Base-by-base conservation (phyloP, 805 yeast genomes). In the Cyberlindnera suaveolens region DNA sequence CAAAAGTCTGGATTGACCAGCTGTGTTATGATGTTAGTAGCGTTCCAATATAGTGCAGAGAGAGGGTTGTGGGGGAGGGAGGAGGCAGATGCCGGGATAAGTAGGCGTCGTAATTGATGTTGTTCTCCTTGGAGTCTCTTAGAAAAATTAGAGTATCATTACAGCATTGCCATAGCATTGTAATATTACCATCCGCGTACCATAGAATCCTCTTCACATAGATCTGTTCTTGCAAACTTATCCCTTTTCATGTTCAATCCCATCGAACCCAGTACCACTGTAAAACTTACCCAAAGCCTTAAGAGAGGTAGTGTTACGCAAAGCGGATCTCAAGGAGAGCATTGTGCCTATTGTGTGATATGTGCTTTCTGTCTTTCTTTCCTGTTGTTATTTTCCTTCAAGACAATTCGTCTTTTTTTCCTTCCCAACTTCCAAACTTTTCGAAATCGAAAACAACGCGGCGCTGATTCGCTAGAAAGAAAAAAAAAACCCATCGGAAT, bases 271-370 rank as follows among this genome's bases (percentile, higher is more conserved):
- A 3, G 14, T 13, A 11, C 16, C 11, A 6, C 19, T 18, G 16
- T 31, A 27, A 31, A 10, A 55, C 59, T 36, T 52, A 55, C 60
- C 57, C 51, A 54, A 50, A 45, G 56, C 54, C 51, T 51, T 55
- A 39, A 47, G 29, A 35, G 58, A 51, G 40, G 55, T 38, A 31
- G 56, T 42, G 50, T 50, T 46, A 50, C 56, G 56, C 51, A 53
- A 53, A 43, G 60, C 53, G 45, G 58, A 48, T 57, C 60, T 57
- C 49, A 55, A 49, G 42, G 61, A 52, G 48, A 55, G 57, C 61
- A 57, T 57, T 46, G 44, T 47, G 34, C 27, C 35, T 31, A 39
- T 20, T 35, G 41, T 31, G 19, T 31, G 32, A 41, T 34, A 8
- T 20, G 13, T 35, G 30, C 17, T 23, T 27, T n/a, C 16, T 29